phyloP scores from a whole-genome alignment of 208 protist species.

The Endotrypanum monterogeii region DNA sequence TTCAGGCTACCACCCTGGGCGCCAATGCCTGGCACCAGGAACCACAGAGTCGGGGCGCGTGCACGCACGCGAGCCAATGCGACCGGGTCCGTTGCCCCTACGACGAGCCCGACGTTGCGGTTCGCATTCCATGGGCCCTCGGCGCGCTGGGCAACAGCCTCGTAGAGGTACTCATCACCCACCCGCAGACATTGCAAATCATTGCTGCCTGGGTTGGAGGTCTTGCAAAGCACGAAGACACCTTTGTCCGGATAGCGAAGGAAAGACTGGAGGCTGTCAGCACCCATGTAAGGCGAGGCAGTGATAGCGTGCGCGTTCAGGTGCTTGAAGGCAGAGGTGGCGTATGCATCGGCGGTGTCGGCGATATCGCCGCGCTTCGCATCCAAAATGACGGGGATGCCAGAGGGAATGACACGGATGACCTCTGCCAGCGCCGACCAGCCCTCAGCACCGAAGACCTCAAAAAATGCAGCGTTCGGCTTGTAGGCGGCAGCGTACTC shows the following conservation, averaged over 20 bases:
- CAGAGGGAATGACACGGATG: conserved; percentile 60
- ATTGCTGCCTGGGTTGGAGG: conserved; percentile 88
- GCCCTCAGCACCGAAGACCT: conserved; percentile 73
- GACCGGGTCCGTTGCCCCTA: conserved; percentile 83
- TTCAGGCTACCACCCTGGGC: conserved; percentile 83
- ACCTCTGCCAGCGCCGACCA: conserved; percentile 71
- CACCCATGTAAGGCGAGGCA: conserved; percentile 88
- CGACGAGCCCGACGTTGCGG: conserved; percentile 83
- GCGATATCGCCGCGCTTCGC: conserved; percentile 91
- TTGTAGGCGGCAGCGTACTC: conserved; percentile 89
- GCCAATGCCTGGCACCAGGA: conserved; percentile 87
- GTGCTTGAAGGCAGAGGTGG: conserved; percentile 78
- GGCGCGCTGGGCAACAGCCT: conserved; percentile 77
- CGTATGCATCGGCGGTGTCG: conserved; percentile 85
- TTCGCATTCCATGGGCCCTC: conserved; percentile 75
- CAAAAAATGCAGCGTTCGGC: conserved; percentile 91
- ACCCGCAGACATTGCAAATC: conserved; percentile 81
- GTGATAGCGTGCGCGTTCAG: conserved; percentile 85
- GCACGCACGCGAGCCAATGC: conserved; percentile 76
- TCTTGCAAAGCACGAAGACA: conserved; percentile 90
- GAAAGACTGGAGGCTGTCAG: conserved; percentile 81
- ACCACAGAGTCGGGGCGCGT: conserved; percentile 82
- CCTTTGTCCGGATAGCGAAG: conserved; percentile 74
- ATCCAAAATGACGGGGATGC: conserved; percentile 88
- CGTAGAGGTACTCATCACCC: conserved; percentile 65